A percentile compares a stretch with the other conserved stretches of the same genome.
Conservation (phyloP, 2,329 filamentous ascomycete species). For the Ophiostoma perfectum region DNA sequence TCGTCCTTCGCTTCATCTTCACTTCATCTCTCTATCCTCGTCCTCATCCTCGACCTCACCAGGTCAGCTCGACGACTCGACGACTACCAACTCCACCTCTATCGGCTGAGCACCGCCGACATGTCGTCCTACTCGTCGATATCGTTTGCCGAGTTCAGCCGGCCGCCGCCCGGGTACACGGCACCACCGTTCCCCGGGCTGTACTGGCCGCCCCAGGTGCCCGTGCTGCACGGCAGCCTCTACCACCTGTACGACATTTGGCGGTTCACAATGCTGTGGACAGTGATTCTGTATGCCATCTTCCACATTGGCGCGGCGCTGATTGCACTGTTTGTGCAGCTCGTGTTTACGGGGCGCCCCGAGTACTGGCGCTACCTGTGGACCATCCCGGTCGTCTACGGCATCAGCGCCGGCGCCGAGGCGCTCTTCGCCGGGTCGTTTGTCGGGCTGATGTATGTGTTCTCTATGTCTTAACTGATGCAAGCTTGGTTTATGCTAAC, state of each 20-base stretch:
- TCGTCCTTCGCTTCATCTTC: neutral
- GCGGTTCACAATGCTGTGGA: conserved; percentile 85
- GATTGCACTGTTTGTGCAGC: conserved; percentile 69
- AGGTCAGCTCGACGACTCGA: neutral
- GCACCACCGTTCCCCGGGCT: conserved; percentile 75
- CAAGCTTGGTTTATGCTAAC: conserved; percentile 3
- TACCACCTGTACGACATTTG: conserved; percentile 74
- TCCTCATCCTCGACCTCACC: too few relatives aligned
- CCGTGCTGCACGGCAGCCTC: conserved; percentile 51
- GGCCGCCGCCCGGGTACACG: conserved; percentile 52
- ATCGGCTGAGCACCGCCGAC: conserved; percentile 6
- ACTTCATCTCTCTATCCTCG: neutral
- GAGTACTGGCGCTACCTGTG: conserved; percentile 59
- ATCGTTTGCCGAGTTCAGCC: conserved; percentile 20
- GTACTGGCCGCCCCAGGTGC: conserved; percentile 60
- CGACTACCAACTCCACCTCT: neutral
- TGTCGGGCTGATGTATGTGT: conserved; percentile 68
- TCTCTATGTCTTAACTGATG: neutral
- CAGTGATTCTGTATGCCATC: conserved; percentile 67
- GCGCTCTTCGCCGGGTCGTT: conserved; percentile 75
- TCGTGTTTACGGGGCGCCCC: conserved; percentile 43
- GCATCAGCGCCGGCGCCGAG: conserved; percentile 66
- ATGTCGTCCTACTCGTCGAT: neutral
- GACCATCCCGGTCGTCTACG: conserved; percentile 66
- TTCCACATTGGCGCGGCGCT: conserved; percentile 68